Evolutionary conservation across 257 asterid genomes (phyloP).

Genomic region (Nicotiana otophora): DNA sequence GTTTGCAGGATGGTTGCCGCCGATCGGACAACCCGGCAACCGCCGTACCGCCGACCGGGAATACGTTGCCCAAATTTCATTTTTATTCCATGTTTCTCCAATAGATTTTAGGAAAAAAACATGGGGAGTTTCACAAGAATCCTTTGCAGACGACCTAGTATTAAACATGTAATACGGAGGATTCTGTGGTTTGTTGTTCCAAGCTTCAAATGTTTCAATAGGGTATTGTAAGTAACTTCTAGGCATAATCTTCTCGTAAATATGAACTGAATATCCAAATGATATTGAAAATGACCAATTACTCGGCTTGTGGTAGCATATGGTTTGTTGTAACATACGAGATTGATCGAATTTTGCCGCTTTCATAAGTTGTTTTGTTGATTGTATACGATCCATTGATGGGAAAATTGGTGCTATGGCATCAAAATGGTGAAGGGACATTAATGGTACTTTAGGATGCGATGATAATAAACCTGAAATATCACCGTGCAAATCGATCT

Average conservation of each 20-base stretch:
- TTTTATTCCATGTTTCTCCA: not conserved
- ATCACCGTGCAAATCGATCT: constrained; percentile 50
- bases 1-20: constrained; percentile 47
- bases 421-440: constrained; percentile 56
- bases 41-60: constrained; percentile 25
- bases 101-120: constrained; percentile 34
- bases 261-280: constrained; percentile 51
- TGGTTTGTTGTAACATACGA: constrained; percentile 49
- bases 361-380: constrained; percentile 58
- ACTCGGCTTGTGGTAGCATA: constrained; percentile 33
- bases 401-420: constrained; percentile 49
- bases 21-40: constrained; percentile 20
- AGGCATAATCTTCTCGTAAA: constrained; percentile 40
- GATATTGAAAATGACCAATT: constrained; percentile 50
- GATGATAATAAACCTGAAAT: constrained; percentile 49
- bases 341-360: constrained; percentile 48
- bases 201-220: constrained; percentile 38
- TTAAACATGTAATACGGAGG: constrained; percentile 49
- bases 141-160: constrained; percentile 23
- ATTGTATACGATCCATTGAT: constrained; percentile 29
- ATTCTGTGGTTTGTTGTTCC: constrained; percentile 19
- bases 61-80: constrained; percentile 19
- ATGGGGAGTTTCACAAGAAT: constrained; percentile 53
- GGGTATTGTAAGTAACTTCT: constrained; percentile 47
- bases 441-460: constrained; percentile 44